Percentiles rank a stretch among this genome's conserved stretches.
These are phyloP conservation scores for Discostella stelligeroides DNA, from an alignment of 108 stramenopile genomes.

Conservation along the genomic window DNA sequence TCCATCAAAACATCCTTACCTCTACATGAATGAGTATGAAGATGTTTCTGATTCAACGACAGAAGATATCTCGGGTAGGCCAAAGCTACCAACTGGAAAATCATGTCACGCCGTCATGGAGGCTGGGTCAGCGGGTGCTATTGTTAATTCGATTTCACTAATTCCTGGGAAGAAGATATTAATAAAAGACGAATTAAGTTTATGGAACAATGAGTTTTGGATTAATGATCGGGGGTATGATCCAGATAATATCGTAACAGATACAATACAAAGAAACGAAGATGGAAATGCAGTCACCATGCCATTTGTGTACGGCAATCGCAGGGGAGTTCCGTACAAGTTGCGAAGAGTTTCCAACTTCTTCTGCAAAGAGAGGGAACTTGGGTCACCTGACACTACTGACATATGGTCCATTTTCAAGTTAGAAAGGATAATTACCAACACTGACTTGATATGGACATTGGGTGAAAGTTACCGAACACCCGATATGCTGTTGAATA, in stretches of 20 bases:
- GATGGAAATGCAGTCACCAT: constrained; percentile 14
- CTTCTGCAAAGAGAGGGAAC: constrained; percentile 1
- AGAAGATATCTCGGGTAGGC: neutral
- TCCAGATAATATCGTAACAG: constrained; percentile 43
- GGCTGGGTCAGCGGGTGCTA: constrained; percentile 60
- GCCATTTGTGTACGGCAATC: constrained; percentile 82
- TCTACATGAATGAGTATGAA: constrained; percentile 32
- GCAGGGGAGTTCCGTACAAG: constrained; percentile 78
- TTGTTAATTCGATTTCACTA: constrained; percentile 72
- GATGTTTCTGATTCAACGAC: neutral
- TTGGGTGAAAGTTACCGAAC: constrained; percentile 64
- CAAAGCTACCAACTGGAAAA: neutral
- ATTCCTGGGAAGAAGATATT: constrained; percentile 76
- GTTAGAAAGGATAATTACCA: constrained; percentile 34
- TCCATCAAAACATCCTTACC: constrained; percentile 67
- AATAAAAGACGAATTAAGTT: constrained; percentile 76
- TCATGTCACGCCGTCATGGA: constrained; percentile 81
- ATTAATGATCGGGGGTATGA: constrained; percentile 87
- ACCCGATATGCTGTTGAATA: constrained; percentile 46
- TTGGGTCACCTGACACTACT: neutral
- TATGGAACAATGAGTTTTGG: constrained; percentile 79
- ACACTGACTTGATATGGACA: constrained; percentile 69
- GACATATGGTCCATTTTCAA: neutral
- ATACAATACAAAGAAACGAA: neutral
- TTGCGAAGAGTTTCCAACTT: constrained; percentile 61